These are phyloP conservation scores for Ophiostoma himal-ulmi DNA, from an alignment of 2,329 filamentous ascomycete genomes.

Conservation along the genomic window DNA sequence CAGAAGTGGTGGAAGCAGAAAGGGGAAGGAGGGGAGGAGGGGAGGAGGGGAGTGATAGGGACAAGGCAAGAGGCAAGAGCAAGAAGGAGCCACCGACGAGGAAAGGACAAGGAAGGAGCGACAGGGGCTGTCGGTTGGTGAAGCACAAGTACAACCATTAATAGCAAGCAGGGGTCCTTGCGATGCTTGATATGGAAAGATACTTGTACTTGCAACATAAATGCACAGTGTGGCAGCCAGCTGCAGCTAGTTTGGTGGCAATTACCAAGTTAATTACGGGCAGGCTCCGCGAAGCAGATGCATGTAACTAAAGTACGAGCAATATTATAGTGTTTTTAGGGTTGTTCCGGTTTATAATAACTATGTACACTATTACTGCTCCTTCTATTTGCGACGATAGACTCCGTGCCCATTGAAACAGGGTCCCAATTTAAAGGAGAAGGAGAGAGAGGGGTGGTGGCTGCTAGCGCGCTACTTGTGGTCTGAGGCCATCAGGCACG, in stretches of 20 bases:
- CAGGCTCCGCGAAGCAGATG: background rate
- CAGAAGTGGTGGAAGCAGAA: slow-evolving; percentile 10
- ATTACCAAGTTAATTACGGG: slow-evolving; percentile 8
- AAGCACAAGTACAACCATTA: slow-evolving; percentile 14
- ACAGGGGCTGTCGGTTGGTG: slow-evolving; percentile 18
- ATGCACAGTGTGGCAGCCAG: background rate
- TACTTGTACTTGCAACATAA: background rate
- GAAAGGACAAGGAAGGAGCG: slow-evolving; percentile 12
- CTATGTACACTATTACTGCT: background rate
- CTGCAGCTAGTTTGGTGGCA: background rate
- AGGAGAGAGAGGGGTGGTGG: slow-evolving; percentile 15
- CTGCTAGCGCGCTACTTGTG: slow-evolving; percentile 17
- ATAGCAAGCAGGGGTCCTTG: slow-evolving; percentile 11
- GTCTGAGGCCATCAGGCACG: background rate
- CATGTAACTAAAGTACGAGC: background rate
- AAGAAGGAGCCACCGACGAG: slow-evolving; percentile 6
- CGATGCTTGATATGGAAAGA: background rate
- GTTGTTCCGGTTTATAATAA: rapidly evolving
- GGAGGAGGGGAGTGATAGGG: slow-evolving; percentile 5
- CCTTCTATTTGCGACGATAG: slow-evolving; percentile 13
- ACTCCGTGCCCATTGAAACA: slow-evolving; percentile 19
- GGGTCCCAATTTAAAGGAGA: slow-evolving; percentile 10
- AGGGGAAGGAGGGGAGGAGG: slow-evolving; percentile 15
- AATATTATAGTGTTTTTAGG: background rate
- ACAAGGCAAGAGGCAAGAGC: background rate